Conservation (phyloP, 164 flowering plant genomes). For the Warburgia ugandensis region DNA sequence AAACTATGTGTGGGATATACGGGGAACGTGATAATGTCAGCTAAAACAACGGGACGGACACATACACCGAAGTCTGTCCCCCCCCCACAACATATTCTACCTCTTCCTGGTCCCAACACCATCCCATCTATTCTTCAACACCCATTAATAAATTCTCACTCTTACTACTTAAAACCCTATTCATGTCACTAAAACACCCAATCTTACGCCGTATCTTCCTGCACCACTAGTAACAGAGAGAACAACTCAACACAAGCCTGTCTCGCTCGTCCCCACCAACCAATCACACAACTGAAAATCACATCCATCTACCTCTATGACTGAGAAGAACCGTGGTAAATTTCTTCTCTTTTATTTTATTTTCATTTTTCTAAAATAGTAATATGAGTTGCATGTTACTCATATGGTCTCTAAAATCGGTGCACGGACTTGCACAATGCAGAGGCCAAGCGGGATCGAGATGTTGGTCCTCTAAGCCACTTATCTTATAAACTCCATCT, state of each 20-base stretch:
- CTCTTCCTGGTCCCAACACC: slow-evolving; percentile 3
- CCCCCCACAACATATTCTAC: slow-evolving; percentile 7
- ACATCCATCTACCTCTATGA: too few species aligned
- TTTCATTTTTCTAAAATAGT: too few species aligned
- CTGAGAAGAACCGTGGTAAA: too few species aligned
- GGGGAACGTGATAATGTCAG: slow-evolving; percentile 7
- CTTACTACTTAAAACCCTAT: background rate
- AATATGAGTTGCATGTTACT: too few species aligned
- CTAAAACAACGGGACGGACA: slow-evolving; percentile 5
- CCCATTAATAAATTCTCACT: background rate
- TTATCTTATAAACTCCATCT: too few species aligned
- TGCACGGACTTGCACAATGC: too few species aligned
- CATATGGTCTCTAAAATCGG: too few species aligned
- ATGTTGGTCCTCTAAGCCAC: too few species aligned
- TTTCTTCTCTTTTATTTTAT: too few species aligned
- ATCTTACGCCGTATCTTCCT: background rate
- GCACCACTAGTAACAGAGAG: background rate
- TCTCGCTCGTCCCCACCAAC: background rate
- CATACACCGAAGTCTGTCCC: slow-evolving; percentile 2
- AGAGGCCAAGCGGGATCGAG: too few species aligned
- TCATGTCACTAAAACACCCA: background rate
- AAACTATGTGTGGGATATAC: background rate
- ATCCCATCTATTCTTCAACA: background rate
- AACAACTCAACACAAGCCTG: background rate
- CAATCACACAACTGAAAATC: too few species aligned